Evolutionary conservation across 176 grass and related monocot species (phyloP), one percentile per base, ranked within the genome.

Genomic region (Musa itinerans): DNA sequence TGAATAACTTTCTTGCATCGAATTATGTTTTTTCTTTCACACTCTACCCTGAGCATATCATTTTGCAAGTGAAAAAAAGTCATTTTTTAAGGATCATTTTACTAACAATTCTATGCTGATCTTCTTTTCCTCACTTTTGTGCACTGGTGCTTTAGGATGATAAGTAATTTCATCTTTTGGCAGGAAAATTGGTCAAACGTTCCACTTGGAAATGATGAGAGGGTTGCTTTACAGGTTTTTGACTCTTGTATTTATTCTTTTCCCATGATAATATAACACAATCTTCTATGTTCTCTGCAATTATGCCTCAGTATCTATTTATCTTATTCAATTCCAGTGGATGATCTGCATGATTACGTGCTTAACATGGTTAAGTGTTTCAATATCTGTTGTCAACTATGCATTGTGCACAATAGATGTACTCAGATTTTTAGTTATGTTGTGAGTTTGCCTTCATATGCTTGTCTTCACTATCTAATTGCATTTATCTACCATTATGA

Each of bases 121-220:
- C 21, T 65, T 22, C 22, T 3, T 65, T 65, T 43, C 0, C 34
- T 6, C 34, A 43, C 9, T 64, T 24, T 24, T 14, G 1, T 65
- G 21, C 22, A 24, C 24, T 65, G 10, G n/a, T 65, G 79, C 26
- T 64, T 51, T 17, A 55, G 16, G 62, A n/a, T 53, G 19, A 17
- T 72, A 53, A 59, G 57, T 73, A 10, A 59, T 17, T 57, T 54
- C 17, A 20, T 73, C 7, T 75, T 72, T 87, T 26, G 64, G 43
- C 78, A 98, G 90, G 90, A 93, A 76, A 71, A 69, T 76, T 75
- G 78, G 85, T 83, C 80, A n/a, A 93, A 79, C 53, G 76, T 85
- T 77, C 82, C 83, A 62, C 71, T 51, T 83, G 79, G 82, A 48
- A 87, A 86, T 91, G 82, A 99, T 65, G 90, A 89, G 29, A 87